phyloP scores from a whole-genome alignment of 768 basidiomycete genomes.

The Flagelloscypha sp. region DNA sequence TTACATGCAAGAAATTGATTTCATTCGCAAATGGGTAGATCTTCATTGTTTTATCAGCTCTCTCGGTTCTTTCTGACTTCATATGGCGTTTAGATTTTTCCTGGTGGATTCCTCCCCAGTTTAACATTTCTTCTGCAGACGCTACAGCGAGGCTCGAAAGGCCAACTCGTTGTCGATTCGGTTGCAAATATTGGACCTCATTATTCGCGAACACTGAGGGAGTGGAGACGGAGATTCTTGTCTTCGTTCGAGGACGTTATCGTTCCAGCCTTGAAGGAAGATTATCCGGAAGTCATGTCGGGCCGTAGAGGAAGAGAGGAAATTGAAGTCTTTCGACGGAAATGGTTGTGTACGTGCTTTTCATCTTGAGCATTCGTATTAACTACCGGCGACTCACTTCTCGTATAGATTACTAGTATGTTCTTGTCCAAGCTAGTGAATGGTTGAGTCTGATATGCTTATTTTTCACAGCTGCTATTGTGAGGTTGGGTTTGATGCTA shows the following conservation, averaged over 20 bases:
- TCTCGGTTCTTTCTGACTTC: not conserved
- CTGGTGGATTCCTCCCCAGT: constrained; percentile 63
- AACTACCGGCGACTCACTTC: constrained; percentile 5
- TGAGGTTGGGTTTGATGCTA: constrained; percentile 64
- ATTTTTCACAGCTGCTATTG: constrained; percentile 48
- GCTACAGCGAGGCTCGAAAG: constrained; percentile 40
- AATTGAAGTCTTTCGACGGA: constrained; percentile 66
- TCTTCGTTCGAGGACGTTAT: constrained; percentile 49
- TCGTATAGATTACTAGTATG: constrained; percentile 38
- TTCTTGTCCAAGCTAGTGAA: not conserved
- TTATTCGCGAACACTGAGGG: constrained; percentile 72
- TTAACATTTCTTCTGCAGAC: constrained; percentile 48
- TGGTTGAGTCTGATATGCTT: constrained; percentile 1
- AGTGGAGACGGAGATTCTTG: constrained; percentile 63
- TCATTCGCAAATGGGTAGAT: constrained; percentile 71
- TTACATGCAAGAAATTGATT: constrained; percentile 55
- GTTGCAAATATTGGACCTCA: constrained; percentile 67
- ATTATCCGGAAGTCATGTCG: constrained; percentile 52
- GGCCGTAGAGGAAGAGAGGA: constrained; percentile 37
- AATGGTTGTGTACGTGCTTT: constrained; percentile 55
- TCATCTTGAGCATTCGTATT: constrained; percentile 5
- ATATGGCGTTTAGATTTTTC: constrained; percentile 42
- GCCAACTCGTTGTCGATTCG: constrained; percentile 54
- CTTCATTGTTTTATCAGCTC: not conserved
- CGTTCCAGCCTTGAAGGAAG: constrained; percentile 47